Evolutionary conservation across 768 basidiomycete genomes (phyloP).

Genomic region (Rhizopogon rudus): DNA sequence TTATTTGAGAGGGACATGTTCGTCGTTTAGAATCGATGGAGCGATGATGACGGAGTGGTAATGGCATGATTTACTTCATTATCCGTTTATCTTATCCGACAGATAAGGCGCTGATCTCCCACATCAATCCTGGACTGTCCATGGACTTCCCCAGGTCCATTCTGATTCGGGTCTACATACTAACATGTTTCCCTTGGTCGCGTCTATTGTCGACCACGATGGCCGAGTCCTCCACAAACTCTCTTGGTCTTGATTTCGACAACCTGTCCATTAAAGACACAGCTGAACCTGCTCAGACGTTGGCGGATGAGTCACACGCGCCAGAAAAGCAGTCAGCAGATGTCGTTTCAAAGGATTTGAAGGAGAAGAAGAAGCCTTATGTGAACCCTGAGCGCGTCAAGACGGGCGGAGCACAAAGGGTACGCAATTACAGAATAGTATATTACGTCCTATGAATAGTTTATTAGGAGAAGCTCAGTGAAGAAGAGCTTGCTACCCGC

Average conservation of each 20-base stretch:
- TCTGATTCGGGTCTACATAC: not conserved
- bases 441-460: not conserved
- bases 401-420: conserved; percentile 73
- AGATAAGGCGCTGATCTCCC: conserved; percentile 7
- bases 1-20: conserved; percentile 94
- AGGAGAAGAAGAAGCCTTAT: conserved; percentile 68
- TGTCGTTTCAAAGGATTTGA: conserved; percentile 11
- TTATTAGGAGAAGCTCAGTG: conserved; percentile 62
- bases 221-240: conserved; percentile 46
- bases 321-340: conserved; percentile 7
- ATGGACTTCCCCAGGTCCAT: not conserved
- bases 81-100: conserved; percentile 10
- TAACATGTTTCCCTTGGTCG: conserved; percentile 4
- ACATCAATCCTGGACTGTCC: conserved; percentile 3
- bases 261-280: conserved; percentile 36
- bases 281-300: conserved; percentile 9
- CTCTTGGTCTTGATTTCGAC: conserved; percentile 69
- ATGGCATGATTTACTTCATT: not conserved
- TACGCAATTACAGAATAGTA: conserved; percentile 22
- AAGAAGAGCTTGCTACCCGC: conserved; percentile 61
- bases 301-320: conserved; percentile 15
- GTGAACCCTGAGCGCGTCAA: conserved; percentile 80
- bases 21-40: conserved; percentile 16
- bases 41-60: conserved; percentile 15
- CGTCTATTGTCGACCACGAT: conserved; percentile 21